These are phyloP conservation scores for Mycena rebaudengoi DNA, from an alignment of 768 basidiomycete species.

Conservation along the genomic window DNA sequence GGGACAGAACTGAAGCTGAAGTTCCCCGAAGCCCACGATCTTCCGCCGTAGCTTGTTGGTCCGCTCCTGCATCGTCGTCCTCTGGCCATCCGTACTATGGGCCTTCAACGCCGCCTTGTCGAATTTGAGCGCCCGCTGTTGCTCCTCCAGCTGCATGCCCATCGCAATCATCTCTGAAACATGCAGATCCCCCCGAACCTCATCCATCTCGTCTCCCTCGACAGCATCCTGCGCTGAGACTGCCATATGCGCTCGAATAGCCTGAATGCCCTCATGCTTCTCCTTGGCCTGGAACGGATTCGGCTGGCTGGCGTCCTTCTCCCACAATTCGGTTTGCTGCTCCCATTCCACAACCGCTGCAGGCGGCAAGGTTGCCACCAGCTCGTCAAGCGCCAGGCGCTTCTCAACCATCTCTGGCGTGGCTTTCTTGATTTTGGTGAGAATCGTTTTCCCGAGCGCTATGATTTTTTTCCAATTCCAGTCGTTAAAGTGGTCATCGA, in stretches of 20 bases:
- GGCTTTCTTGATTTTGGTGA: background rate
- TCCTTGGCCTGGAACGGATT: conserved; percentile 26
- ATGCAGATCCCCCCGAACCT: conserved; percentile 11
- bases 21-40: background rate
- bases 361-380: background rate
- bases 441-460: background rate
- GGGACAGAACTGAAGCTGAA: conserved; percentile 3
- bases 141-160: conserved; percentile 24
- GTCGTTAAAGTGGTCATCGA: conserved; percentile 9
- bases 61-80: conserved; percentile 20
- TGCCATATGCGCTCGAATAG: conserved; percentile 29
- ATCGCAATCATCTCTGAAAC: conserved; percentile 13
- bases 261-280: conserved; percentile 12
- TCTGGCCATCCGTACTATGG: conserved; percentile 29
- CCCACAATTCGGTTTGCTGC: conserved; percentile 8
- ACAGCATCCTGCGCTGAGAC: background rate
- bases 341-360: conserved; percentile 2
- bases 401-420: background rate
- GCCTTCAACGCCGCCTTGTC: background rate
- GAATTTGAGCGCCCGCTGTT: conserved; percentile 20
- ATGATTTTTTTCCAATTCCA: conserved; percentile 3
- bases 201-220: background rate
- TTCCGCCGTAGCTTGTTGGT: conserved; percentile 8
- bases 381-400: background rate
- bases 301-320: background rate